Base-by-base conservation (phyloP, 495 filamentous ascomycete species). In the Aspergillus nidulans region DNA sequence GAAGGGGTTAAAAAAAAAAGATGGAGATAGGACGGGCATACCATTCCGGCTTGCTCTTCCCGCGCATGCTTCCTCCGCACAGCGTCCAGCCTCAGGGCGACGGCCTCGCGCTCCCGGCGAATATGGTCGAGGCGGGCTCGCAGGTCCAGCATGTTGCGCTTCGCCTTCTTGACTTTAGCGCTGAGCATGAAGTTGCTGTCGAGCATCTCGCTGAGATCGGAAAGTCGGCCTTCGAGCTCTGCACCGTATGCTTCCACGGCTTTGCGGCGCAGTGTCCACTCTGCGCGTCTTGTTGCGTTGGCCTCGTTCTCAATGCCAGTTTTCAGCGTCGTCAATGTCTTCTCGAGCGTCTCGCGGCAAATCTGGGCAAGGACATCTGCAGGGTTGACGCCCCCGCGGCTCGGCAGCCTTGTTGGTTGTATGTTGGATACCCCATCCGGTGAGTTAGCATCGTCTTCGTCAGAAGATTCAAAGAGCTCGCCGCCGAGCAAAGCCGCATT, bases 331-430 rank as follows among this genome's bases (percentile, higher is more conserved):
- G 68, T 65, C 4, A 75, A 65, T 6, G 70, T 79, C 49, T 78
- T 78, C 32, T 81, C 81, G 24, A 87, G 69, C 1, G 85, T 80
- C 62, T 89, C 87, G 39, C 83, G 78, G 67, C 85, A 89, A 39
- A 89, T 77, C 64, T 89, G 85, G 44, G 79, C 75, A 9, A 89
- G 64, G 0, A 89, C 87, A 46, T 90, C 87, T 16, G 88, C 76
- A 1, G 81, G 72, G 57, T 89, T 89, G 52, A 87, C 84, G 25
- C 83, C 85, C 23, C 76, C 76, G n/a, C 81, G 79, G 55, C 74
- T 83, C 10, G 80, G 72, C 12, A 75, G 61, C 34, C 70, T 73
- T 18, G 65, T 61, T 39, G 69, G 65, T 49, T 69, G 64, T 28
- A 50, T 56, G 9, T 58, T 58, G 0, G 67, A 63, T 20, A 67